Percentiles rank a stretch among this genome's conserved stretches.
These are phyloP conservation scores for Fusarium cicatricum DNA, from an alignment of 2,329 filamentous ascomycete species.

Conservation along the genomic window DNA sequence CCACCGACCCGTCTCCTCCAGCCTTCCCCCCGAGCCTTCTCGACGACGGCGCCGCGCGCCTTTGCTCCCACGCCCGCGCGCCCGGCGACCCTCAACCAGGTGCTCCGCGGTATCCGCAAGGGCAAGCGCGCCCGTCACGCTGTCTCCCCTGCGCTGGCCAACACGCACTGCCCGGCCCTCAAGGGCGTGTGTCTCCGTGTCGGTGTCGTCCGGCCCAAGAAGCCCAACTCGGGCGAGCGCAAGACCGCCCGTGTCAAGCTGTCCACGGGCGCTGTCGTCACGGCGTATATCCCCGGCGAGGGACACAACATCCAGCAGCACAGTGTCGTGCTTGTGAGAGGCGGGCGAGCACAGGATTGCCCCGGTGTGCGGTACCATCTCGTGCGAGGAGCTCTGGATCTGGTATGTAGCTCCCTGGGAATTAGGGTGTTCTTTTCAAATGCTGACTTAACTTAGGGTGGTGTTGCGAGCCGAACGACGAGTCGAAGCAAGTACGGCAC, in stretches of 20 bases:
- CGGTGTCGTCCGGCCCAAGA: slow-evolving; percentile 94
- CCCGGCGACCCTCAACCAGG: slow-evolving; percentile 76
- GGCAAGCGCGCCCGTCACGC: slow-evolving; percentile 84
- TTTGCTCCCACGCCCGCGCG: slow-evolving; percentile 55
- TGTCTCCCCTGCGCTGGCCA: slow-evolving; percentile 83
- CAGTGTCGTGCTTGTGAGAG: slow-evolving; percentile 94
- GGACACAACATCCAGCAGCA: slow-evolving; percentile 99
- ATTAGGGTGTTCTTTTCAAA: too few relatives aligned
- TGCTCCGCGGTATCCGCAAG: slow-evolving; percentile 78
- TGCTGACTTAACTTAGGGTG: slow-evolving; percentile 68
- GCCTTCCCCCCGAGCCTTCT: slow-evolving; percentile 45
- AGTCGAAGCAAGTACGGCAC: slow-evolving; percentile 97
- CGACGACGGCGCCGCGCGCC: slow-evolving; percentile 43
- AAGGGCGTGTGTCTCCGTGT: slow-evolving; percentile 98
- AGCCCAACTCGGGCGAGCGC: slow-evolving; percentile 96
- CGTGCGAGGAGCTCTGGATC: slow-evolving; percentile 88
- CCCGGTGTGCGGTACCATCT: slow-evolving; percentile 97
- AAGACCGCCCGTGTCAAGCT: slow-evolving; percentile 94
- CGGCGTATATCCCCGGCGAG: slow-evolving; percentile 95
- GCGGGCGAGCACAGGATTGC: slow-evolving; percentile 94
- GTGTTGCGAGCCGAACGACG: slow-evolving; percentile 83
- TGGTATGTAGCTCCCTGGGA: slow-evolving; percentile 68
- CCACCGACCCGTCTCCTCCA: slow-evolving; percentile 26
- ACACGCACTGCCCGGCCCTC: slow-evolving; percentile 76
- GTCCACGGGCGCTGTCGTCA: slow-evolving; percentile 86